Conservation (phyloP, 108 stramenopile genomes). For the Pinguiococcus pyrenoidosus region DNA sequence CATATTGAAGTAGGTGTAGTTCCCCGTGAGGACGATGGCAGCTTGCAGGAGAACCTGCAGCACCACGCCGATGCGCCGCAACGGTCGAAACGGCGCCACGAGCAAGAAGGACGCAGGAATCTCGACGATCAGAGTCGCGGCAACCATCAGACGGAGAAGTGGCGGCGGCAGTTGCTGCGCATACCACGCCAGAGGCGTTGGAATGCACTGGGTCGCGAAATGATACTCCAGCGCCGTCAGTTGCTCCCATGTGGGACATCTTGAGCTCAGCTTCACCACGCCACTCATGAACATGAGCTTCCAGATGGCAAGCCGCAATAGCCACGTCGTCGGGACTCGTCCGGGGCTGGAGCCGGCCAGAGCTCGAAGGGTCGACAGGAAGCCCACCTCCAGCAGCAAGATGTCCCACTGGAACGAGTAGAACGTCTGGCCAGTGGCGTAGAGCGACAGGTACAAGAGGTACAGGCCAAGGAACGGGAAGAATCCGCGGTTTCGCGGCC, state of each 20-base stretch:
- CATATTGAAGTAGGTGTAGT: conserved; percentile 63
- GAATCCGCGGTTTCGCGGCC: too few species aligned
- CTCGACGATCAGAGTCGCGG: conserved; percentile 50
- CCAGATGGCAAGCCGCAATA: conserved; percentile 42
- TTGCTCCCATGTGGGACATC: conserved; percentile 53
- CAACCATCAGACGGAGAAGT: conserved; percentile 39
- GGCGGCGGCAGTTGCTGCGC: not conserved
- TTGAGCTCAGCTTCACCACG: conserved; percentile 51
- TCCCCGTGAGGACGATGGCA: conserved; percentile 49
- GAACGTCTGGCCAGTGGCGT: conserved; percentile 13
- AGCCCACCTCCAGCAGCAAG: conserved; percentile 48
- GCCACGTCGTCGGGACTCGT: conserved; percentile 13
- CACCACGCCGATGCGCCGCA: conserved; percentile 32
- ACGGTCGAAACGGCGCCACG: conserved; percentile 23
- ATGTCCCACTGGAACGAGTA: conserved; percentile 69
- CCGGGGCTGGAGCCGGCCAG: conserved; percentile 5
- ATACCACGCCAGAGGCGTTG: conserved; percentile 46
- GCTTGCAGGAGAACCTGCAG: conserved; percentile 50
- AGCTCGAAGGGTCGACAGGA: conserved; percentile 36
- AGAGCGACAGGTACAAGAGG: not conserved
- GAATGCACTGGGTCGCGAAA: conserved; percentile 55
- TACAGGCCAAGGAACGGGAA: not conserved
- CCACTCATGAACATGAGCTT: conserved; percentile 64
- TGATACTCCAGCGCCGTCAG: conserved; percentile 61
- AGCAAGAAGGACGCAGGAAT: conserved; percentile 45